These are phyloP conservation scores for Rugonectria rugulosa DNA, from an alignment of 2,329 filamentous ascomycete species.

Conservation along the genomic window DNA sequence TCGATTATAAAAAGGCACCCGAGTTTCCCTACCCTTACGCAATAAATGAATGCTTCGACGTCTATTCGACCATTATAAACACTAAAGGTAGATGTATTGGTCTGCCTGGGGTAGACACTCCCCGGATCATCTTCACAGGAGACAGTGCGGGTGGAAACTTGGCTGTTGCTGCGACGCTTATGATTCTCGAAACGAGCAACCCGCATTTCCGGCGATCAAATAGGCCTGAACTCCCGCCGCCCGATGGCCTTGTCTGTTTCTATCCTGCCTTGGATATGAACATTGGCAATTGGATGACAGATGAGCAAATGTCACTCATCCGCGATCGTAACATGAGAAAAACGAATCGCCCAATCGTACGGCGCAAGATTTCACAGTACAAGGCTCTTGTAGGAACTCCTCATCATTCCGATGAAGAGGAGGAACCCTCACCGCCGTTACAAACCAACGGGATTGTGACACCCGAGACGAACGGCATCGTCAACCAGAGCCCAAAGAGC, in stretches of 20 bases:
- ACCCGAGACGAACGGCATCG: conserved; percentile 15
- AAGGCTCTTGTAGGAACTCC: conserved; percentile 84
- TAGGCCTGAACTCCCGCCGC: conserved; percentile 69
- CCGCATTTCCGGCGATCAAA: conserved; percentile 43
- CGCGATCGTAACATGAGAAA: conserved; percentile 80
- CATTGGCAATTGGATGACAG: conserved; percentile 98
- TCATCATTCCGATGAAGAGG: conserved; percentile 80
- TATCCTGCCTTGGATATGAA: conserved; percentile 97
- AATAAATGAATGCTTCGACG: conserved; percentile 59
- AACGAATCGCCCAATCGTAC: conserved; percentile 79
- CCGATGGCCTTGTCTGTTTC: conserved; percentile 82
- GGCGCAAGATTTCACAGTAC: conserved; percentile 89
- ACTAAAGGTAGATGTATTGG: conserved; percentile 53
- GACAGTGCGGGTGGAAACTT: conserved; percentile 60
- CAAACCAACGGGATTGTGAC: conserved; percentile 21
- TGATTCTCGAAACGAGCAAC: conserved; percentile 81
- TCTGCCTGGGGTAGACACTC: conserved; percentile 49
- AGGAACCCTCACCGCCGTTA: conserved; percentile 45
- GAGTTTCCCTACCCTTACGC: conserved; percentile 59
- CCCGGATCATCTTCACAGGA: conserved; percentile 54
- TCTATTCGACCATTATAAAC: conserved; percentile 48
- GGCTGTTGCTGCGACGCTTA: conserved; percentile 76
- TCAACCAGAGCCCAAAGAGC: conserved; percentile 33
- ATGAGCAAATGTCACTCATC: conserved; percentile 95
- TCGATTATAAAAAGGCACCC: conserved; percentile 77